These are phyloP conservation scores for Didymella glomerata DNA, from an alignment of 2,329 filamentous ascomycete genomes.

Conservation along the genomic window DNA sequence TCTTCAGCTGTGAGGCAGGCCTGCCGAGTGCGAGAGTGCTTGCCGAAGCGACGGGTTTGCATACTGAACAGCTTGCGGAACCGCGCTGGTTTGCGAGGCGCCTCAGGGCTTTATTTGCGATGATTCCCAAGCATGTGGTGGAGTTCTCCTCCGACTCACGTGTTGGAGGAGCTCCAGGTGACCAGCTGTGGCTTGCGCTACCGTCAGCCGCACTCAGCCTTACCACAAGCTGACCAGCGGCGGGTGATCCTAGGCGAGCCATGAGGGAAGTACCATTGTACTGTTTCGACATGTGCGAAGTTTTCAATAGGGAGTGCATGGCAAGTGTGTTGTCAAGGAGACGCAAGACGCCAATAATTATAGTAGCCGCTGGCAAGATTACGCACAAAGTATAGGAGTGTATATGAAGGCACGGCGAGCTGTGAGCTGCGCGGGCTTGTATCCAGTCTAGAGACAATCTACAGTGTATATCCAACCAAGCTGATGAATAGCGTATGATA, in stretches of 20 bases:
- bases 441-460: constrained; percentile 11
- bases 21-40: constrained; percentile 7
- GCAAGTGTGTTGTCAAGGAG: neutral
- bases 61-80: no score
- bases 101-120: no score
- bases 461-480: neutral
- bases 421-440: constrained; percentile 1
- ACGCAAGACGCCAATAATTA: neutral
- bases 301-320: neutral
- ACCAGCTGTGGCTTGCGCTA: constrained; percentile 19
- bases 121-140: neutral
- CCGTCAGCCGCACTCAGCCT: constrained; percentile 21
- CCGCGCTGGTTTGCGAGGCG: no score
- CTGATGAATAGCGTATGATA: constrained; percentile 11
- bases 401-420: constrained; percentile 1
- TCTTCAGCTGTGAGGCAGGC: constrained; percentile 13
- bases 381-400: constrained; percentile 2
- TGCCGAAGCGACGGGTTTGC: no score
- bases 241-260: neutral
- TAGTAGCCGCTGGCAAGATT: neutral
- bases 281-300: neutral
- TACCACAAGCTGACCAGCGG: constrained; percentile 2
- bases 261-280: neutral
- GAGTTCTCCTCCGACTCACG: constrained; percentile 7
- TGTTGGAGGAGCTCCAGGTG: constrained; percentile 4